phyloP scores from a whole-genome alignment of 192 early-diverging fungal species.

The Coemansia sp. region DNA sequence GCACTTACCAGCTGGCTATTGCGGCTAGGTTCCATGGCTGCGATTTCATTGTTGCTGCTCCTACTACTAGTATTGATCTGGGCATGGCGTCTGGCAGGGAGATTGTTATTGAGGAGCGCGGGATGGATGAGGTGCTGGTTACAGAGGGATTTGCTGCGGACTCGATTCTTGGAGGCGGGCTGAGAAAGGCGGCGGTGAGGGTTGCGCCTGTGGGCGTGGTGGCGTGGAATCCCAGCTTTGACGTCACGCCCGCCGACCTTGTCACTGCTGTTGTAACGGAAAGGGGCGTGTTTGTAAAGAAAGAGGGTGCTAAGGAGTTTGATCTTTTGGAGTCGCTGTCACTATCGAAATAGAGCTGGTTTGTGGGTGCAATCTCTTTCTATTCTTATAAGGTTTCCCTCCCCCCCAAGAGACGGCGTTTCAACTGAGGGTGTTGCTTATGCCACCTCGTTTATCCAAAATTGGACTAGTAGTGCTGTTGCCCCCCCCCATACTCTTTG shows the following conservation, averaged over 20 bases:
- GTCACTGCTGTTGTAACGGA: slow-evolving; percentile 94
- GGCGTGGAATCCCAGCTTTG: slow-evolving; percentile 99
- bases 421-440: neutral
- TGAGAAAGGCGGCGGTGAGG: slow-evolving; percentile 59
- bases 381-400: neutral
- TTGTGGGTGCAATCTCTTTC: neutral
- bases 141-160: slow-evolving; percentile 33
- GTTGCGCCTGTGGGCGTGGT: slow-evolving; percentile 79
- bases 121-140: slow-evolving; percentile 68
- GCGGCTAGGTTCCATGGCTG: slow-evolving; percentile 79
- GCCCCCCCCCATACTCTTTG: neutral
- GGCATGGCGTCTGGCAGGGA: slow-evolving; percentile 61
- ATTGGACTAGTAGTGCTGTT: neutral
- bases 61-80: slow-evolving; percentile 88
- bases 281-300: slow-evolving; percentile 70
- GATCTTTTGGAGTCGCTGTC: slow-evolving; percentile 44
- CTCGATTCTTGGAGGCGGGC: slow-evolving; percentile 44
- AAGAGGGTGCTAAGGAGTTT: slow-evolving; percentile 49
- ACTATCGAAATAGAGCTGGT: neutral
- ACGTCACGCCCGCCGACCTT: slow-evolving; percentile 84
- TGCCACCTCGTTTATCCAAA: neutral
- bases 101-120: slow-evolving; percentile 87
- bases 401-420: neutral
- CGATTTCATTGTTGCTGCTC: slow-evolving; percentile 95
- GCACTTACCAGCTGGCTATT: slow-evolving; percentile 97